Conservation (phyloP, 768 basidiomycete species). For the Cystobasidium ongulense region DNA sequence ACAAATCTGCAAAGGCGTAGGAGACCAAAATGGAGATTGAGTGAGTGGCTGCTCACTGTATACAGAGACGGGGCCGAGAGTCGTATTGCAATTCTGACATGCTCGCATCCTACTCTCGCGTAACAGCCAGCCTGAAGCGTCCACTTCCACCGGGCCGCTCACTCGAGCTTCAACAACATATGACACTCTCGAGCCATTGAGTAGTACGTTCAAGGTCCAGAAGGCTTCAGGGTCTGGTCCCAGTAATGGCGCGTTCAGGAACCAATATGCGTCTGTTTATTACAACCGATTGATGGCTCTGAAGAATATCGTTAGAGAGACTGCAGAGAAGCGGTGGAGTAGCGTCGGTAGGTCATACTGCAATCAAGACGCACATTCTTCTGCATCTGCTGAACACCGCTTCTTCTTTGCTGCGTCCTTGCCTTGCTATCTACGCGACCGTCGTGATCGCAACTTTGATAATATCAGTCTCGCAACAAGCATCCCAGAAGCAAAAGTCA, state of each 20-base stretch:
- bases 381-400: background rate
- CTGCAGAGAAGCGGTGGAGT: conserved; percentile 24
- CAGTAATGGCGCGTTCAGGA: conserved; percentile 11
- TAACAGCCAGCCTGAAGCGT: conserved; percentile 3
- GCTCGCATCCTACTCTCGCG: background rate
- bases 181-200: conserved; percentile 5
- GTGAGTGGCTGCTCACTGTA: background rate
- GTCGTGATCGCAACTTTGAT: background rate
- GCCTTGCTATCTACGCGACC: background rate
- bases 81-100: too few species aligned
- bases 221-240: background rate
- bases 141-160: conserved; percentile 5
- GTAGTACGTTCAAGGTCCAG: conserved; percentile 12
- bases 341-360: conserved; percentile 39
- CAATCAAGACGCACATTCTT: background rate
- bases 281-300: conserved; percentile 23
- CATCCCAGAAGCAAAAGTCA: conserved; percentile 48
- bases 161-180: background rate
- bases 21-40: background rate
- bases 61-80: too few species aligned
- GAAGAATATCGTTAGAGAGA: conserved; percentile 16
- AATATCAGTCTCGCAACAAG: background rate
- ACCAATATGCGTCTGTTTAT: conserved; percentile 29
- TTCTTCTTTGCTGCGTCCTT: background rate
- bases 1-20: background rate